Conservation (phyloP, 2,329 filamentous ascomycete genomes). For the Penicillium sclerotigenum region DNA sequence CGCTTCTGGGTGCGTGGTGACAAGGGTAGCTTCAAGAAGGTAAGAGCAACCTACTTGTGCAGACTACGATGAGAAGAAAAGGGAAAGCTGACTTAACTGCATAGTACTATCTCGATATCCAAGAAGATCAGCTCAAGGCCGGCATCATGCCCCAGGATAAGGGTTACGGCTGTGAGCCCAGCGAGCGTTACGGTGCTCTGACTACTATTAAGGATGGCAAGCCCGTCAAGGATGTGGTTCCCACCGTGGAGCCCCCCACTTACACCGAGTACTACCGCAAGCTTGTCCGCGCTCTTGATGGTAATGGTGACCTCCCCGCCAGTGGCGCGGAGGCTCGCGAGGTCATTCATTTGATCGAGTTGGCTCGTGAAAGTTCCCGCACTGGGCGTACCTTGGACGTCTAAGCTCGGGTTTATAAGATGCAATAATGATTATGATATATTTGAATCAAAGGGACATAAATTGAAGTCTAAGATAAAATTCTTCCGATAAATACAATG, state of each 20-base stretch:
- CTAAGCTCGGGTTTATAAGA: slow-evolving; percentile 16
- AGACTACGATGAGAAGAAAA: not conserved
- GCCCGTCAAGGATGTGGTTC: slow-evolving; percentile 50
- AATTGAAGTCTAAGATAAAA: not conserved
- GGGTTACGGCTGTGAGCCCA: slow-evolving; percentile 63
- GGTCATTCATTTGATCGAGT: slow-evolving; percentile 56
- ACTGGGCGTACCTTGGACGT: slow-evolving; percentile 49
- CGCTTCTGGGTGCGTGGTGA: slow-evolving; percentile 75
- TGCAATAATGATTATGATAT: slow-evolving; percentile 17
- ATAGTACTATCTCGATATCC: slow-evolving; percentile 61
- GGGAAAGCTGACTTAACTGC: not conserved
- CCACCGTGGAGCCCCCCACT: slow-evolving; percentile 63
- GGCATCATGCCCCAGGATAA: slow-evolving; percentile 61
- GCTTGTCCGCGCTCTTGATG: slow-evolving; percentile 53
- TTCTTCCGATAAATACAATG: not conserved
- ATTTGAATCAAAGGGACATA: slow-evolving; percentile 2
- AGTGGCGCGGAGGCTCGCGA: slow-evolving; percentile 52
- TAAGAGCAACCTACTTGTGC: slow-evolving; percentile 29
- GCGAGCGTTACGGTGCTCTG: slow-evolving; percentile 56
- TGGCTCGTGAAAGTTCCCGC: slow-evolving; percentile 53
- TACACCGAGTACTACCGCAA: slow-evolving; percentile 65
- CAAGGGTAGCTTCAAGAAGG: slow-evolving; percentile 72
- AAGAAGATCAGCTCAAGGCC: slow-evolving; percentile 69
- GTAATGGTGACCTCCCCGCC: slow-evolving; percentile 54
- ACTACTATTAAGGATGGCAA: slow-evolving; percentile 55